A percentile compares a stretch with the other conserved stretches of the same genome.
These are phyloP conservation scores for Xylaria curta DNA, from an alignment of 495 filamentous ascomycete genomes.

Conservation along the genomic window DNA sequence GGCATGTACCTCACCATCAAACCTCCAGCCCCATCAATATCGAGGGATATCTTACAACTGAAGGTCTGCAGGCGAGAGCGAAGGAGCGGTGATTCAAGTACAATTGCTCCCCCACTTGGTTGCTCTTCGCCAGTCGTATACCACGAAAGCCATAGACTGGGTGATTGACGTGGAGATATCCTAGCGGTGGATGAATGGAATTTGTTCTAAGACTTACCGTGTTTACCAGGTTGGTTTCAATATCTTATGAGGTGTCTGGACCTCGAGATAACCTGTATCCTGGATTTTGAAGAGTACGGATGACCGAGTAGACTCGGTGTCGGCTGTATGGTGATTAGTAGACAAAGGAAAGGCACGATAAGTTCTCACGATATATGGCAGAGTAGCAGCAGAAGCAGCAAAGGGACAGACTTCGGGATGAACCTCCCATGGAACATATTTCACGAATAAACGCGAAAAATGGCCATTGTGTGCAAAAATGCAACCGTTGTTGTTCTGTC, in stretches of 20 bases:
- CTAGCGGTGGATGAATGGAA: conserved; percentile 52
- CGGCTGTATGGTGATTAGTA: conserved; percentile 12
- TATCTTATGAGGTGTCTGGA: not conserved
- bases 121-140: conserved; percentile 78
- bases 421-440: conserved; percentile 68
- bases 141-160: conserved; percentile 69
- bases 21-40: conserved; percentile 62
- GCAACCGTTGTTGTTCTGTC: conserved; percentile 47
- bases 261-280: conserved; percentile 1
- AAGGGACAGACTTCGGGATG: conserved; percentile 59
- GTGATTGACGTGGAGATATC: conserved; percentile 77
- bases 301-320: not conserved
- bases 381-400: conserved; percentile 5
- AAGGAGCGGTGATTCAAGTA: conserved; percentile 43
- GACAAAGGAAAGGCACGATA: conserved; percentile 14
- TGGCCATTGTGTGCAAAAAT: conserved; percentile 61
- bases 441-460: conserved; percentile 63
- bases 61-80: conserved; percentile 75
- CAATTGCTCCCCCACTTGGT: conserved; percentile 41
- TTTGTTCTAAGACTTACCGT: conserved; percentile 11
- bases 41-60: conserved; percentile 51
- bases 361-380: conserved; percentile 16
- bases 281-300: conserved; percentile 2
- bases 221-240: not conserved
- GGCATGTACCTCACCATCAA: conserved; percentile 78